Conservation (phyloP, 2,329 filamentous ascomycete genomes). For the Cercospora citrullina region DNA sequence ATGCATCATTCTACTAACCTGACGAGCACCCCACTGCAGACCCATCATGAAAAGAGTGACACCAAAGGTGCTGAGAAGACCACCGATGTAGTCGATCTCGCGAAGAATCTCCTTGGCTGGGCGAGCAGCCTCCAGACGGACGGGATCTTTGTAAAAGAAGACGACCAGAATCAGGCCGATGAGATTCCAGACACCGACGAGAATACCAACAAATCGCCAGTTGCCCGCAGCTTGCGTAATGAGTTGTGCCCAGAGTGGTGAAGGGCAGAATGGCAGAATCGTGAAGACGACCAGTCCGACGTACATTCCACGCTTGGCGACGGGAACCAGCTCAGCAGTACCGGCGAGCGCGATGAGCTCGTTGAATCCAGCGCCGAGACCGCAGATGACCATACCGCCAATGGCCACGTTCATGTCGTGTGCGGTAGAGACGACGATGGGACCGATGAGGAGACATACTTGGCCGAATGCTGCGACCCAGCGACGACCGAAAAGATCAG, state of each 20-base stretch:
- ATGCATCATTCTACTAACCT: conserved; percentile 17
- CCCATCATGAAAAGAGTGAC: conserved; percentile 55
- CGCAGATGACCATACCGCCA: conserved; percentile 61
- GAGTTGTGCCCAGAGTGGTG: conserved; percentile 63
- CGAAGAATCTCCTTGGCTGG: conserved; percentile 46
- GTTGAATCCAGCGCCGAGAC: conserved; percentile 66
- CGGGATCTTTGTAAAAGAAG: conserved; percentile 57
- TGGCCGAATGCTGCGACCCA: conserved; percentile 60
- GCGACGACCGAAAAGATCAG: conserved; percentile 63
- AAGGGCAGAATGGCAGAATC: conserved; percentile 63
- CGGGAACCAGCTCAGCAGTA: conserved; percentile 67
- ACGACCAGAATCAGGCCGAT: conserved; percentile 54
- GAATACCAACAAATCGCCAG: conserved; percentile 58
- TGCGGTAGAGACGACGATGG: conserved; percentile 60
- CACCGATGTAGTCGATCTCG: conserved; percentile 55
- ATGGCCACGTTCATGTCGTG: conserved; percentile 63
- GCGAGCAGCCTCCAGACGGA: conserved; percentile 42
- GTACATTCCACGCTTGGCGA: conserved; percentile 63
- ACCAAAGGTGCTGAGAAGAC: conserved; percentile 53
- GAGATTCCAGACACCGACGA: conserved; percentile 55
- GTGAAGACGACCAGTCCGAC: conserved; percentile 61
- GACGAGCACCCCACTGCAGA: conserved; percentile 34
- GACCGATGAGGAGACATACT: conserved; percentile 57
- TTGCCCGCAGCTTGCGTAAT: conserved; percentile 47
- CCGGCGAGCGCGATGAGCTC: conserved; percentile 69